phyloP scores from a whole-genome alignment of 805 yeast species.

The Candida argentea region DNA sequence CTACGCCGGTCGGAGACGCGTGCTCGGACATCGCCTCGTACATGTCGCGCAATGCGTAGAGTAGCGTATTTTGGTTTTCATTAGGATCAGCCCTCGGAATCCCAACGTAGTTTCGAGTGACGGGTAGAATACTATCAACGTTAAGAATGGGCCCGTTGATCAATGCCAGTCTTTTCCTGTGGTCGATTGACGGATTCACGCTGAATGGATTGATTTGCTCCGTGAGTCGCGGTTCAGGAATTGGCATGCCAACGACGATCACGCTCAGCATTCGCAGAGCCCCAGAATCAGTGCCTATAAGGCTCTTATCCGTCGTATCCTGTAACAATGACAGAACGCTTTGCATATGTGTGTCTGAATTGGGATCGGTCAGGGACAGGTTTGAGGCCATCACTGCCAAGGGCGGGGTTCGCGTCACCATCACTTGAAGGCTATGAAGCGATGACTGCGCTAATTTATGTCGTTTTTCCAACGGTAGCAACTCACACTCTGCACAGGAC shows the following conservation, averaged over 20 bases:
- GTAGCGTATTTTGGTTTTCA: conserved; percentile 19
- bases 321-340: conserved; percentile 24
- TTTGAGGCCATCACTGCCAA: conserved; percentile 5
- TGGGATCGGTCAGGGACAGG: conserved; percentile 1
- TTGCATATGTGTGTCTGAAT: conserved; percentile 20
- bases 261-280: conserved; percentile 24
- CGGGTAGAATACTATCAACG: conserved; percentile 55
- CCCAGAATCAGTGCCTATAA: conserved; percentile 2
- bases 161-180: conserved; percentile 68
- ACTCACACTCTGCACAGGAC: conserved; percentile 13
- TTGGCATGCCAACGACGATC: conserved; percentile 28
- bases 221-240: conserved; percentile 24
- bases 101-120: too few species aligned
- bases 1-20: conserved; percentile 63
- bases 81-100: too few species aligned
- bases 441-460: conserved; percentile 15
- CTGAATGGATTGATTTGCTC: conserved; percentile 30
- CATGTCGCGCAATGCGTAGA: conserved; percentile 69
- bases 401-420: conserved; percentile 22
- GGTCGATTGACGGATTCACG: conserved; percentile 47
- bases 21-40: conserved; percentile 78
- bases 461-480: conserved; percentile 24
- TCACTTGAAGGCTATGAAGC: conserved; percentile 18
- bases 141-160: conserved; percentile 77
- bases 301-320: neutral